Evolutionary conservation across 2,329 filamentous ascomycete genomes (phyloP), one percentile per base, ranked within the genome.

Genomic region (Fusarium goolgardi): DNA sequence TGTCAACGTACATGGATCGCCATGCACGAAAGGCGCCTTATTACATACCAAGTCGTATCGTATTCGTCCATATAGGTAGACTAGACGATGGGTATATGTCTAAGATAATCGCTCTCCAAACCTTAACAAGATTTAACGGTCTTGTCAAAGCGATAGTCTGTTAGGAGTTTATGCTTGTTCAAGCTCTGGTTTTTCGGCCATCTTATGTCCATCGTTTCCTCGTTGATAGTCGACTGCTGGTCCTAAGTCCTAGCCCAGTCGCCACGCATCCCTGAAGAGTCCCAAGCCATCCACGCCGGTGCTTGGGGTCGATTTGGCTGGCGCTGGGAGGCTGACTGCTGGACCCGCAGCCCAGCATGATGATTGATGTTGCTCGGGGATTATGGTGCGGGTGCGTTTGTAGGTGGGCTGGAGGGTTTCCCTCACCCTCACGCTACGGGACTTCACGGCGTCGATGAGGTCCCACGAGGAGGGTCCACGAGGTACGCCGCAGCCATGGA

Each of bases 301-400:
- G 50, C 41, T 62, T 46, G 52, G 20, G 43, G 58, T 50, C 21
- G 62, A 45, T 58, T 68, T 50, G 56, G 60, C 34, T 37, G 46
- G 32, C 16, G 23, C 32, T 50, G 46, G 21, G 18, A 50, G n/a
- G 25, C 21, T 53, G 58, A 51, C 54, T 57, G 50, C 34, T 56
- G 47, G 59, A 57, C 57, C 68, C 67, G 65, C 57, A 56, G 25
- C 23, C 57, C 59, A 59, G 56, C 46, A 56, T 65, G 59, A 59
- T 63, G 62, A 55, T 61, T 64, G 64, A 64, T 72, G 56, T 56
- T 61, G 46, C 59, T 71, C 71, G 69, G 71, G 72, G 62, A 71
- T 70, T 70, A 72, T 63, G 67, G 32, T 51, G 23, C 32, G 18
- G 44, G 31, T 35, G 31, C 31, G 13, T 15, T 27, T 20, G 13